Conservation (phyloP, 768 basidiomycete genomes). For the Boletus tomentosulus region DNA sequence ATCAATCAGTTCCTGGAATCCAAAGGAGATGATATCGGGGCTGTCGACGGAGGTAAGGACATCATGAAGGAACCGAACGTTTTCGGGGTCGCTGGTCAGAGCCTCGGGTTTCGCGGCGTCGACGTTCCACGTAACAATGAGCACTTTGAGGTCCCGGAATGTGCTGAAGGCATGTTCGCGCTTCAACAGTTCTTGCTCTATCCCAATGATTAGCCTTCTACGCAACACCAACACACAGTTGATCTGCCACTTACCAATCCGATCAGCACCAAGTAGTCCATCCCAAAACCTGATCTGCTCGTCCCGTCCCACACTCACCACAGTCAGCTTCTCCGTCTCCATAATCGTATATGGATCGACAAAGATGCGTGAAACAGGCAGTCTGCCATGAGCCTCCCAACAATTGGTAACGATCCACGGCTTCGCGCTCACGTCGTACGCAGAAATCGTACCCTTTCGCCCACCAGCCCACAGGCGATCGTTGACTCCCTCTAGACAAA, state of each 20-base stretch:
- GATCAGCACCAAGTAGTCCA: constrained; percentile 76
- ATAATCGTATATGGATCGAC: constrained; percentile 77
- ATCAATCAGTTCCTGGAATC: constrained; percentile 95
- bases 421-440: constrained; percentile 65
- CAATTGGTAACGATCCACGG: constrained; percentile 87
- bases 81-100: constrained; percentile 61
- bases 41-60: constrained; percentile 64
- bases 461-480: constrained; percentile 85
- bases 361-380: constrained; percentile 59
- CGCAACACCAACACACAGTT: neutral
- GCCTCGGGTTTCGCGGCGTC: constrained; percentile 83
- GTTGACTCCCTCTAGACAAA: constrained; percentile 81
- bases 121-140: constrained; percentile 90
- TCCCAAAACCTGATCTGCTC: constrained; percentile 83
- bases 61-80: constrained; percentile 76
- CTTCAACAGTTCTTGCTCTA: constrained; percentile 74
- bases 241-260: constrained; percentile 64
- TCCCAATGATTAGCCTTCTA: neutral
- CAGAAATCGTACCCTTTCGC: constrained; percentile 75
- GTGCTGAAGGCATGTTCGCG: constrained; percentile 74
- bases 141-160: constrained; percentile 71
- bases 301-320: constrained; percentile 73
- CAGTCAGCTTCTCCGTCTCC: constrained; percentile 60
- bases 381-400: constrained; percentile 75
- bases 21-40: constrained; percentile 90